Conservation (phyloP, 2,329 filamentous ascomycete species). For the Cytospora schulzeri region DNA sequence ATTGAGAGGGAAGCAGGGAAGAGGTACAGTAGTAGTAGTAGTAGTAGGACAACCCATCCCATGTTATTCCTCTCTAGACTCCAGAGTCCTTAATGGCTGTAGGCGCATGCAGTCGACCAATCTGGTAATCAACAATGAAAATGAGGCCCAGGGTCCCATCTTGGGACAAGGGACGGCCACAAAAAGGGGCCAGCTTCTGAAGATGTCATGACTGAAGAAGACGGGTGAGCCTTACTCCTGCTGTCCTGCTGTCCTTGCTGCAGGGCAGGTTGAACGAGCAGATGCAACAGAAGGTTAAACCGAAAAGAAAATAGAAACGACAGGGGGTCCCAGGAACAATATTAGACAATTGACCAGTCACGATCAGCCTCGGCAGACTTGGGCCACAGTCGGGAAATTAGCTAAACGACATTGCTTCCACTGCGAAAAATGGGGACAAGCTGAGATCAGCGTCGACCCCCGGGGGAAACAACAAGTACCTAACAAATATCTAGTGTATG, state of each 20-base stretch:
- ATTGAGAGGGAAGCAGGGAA: neutral
- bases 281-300: conserved; percentile 5
- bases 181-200: conserved; percentile 12
- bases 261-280: neutral
- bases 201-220: conserved; percentile 13
- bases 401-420: conserved; percentile 37
- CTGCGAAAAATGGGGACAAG: conserved; percentile 9
- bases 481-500: too few species aligned
- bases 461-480: too few species aligned
- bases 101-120: too few species aligned
- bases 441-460: conserved; percentile 9
- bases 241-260: too few species aligned
- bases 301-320: conserved; percentile 13
- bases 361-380: neutral
- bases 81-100: too few species aligned
- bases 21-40: too few species aligned
- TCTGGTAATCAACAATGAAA: too few species aligned
- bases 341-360: conserved; percentile 7
- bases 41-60: too few species aligned
- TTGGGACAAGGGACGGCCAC: neutral
- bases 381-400: conserved; percentile 36
- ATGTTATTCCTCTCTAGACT: too few species aligned
- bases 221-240: neutral
- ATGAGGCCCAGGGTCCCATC: too few species aligned
- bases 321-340: conserved; percentile 1